Percentiles rank a stretch among this genome's conserved stretches.
phyloP scores from a whole-genome alignment of 345 rosid genomes.

The Euphorbia pulcherrima region DNA sequence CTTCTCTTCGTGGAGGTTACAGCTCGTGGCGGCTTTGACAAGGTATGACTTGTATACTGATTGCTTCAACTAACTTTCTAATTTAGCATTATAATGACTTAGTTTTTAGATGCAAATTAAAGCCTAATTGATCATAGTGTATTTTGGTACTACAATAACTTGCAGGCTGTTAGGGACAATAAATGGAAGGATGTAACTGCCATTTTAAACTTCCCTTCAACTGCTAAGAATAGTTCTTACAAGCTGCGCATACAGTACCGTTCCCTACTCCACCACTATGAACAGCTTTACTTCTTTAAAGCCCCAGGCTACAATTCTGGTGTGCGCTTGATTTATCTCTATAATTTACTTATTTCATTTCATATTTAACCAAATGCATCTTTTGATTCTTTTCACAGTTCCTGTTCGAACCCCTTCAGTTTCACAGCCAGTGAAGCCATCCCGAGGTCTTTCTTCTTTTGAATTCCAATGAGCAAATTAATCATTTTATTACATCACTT shows the following conservation, averaged over 20 bases:
- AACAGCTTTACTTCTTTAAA: conserved; percentile 71
- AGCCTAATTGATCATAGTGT: not conserved
- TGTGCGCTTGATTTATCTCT: conserved; percentile 24
- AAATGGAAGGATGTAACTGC: conserved; percentile 98
- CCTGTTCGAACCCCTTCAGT: too few species aligned
- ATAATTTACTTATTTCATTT: conserved; percentile 3
- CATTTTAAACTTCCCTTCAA: conserved; percentile 89
- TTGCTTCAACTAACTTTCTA: not conserved
- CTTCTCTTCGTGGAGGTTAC: conserved; percentile 90
- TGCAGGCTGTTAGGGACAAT: conserved; percentile 68
- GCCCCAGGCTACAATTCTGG: conserved; percentile 55
- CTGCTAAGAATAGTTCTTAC: conserved; percentile 94
- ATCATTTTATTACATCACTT: not conserved
- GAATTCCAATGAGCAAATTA: not conserved
- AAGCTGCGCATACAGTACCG: conserved; percentile 86
- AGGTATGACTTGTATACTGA: conserved; percentile 42
- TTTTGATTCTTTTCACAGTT: conserved; percentile 43
- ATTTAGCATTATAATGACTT: not conserved
- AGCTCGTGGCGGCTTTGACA: conserved; percentile 86
- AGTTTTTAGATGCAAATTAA: not conserved
- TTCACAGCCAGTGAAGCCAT: too few species aligned
- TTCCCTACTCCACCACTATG: conserved; percentile 74
- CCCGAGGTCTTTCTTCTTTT: not conserved
- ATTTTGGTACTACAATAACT: not conserved
- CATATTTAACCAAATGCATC: not conserved